Conservation (phyloP, 192 early-diverging fungal genomes). For the Thoreauomyces humboldtii region DNA sequence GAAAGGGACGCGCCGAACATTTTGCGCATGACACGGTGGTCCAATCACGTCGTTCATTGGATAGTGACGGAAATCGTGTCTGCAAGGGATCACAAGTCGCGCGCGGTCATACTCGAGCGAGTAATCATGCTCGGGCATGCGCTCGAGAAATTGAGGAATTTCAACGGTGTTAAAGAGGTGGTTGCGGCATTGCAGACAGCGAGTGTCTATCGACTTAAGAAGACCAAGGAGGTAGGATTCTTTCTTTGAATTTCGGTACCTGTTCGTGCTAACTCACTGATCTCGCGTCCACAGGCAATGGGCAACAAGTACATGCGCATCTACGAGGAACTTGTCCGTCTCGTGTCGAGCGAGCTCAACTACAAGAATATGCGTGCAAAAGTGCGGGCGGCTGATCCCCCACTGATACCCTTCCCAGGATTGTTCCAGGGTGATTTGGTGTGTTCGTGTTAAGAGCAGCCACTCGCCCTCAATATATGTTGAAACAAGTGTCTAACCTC, state of each 20-base stretch:
- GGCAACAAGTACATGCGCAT: constrained; percentile 43
- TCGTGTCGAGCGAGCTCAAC: constrained; percentile 53
- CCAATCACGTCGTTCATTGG: constrained; percentile 59
- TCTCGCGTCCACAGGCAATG: constrained; percentile 15
- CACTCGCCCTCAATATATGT: neutral
- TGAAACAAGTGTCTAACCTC: neutral
- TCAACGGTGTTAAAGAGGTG: constrained; percentile 58
- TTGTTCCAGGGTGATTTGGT: constrained; percentile 59
- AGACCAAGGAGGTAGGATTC: constrained; percentile 44
- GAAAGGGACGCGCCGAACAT: constrained; percentile 54
- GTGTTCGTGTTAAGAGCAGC: neutral
- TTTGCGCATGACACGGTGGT: constrained; percentile 54
- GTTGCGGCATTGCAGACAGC: constrained; percentile 54
- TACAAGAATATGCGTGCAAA: constrained; percentile 53
- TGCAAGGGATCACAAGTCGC: constrained; percentile 41
- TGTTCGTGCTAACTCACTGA: neutral
- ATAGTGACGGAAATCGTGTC: constrained; percentile 52
- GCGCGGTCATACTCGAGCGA: constrained; percentile 46
- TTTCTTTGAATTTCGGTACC: neutral
- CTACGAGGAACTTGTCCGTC: constrained; percentile 44
- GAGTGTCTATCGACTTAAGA: constrained; percentile 53
- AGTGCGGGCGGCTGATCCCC: constrained; percentile 49
- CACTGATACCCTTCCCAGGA: constrained; percentile 60
- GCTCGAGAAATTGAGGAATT: constrained; percentile 51
- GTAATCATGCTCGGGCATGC: constrained; percentile 40